phyloP scores from a whole-genome alignment of 768 basidiomycete genomes.

The Pleurotus tuber-regium region DNA sequence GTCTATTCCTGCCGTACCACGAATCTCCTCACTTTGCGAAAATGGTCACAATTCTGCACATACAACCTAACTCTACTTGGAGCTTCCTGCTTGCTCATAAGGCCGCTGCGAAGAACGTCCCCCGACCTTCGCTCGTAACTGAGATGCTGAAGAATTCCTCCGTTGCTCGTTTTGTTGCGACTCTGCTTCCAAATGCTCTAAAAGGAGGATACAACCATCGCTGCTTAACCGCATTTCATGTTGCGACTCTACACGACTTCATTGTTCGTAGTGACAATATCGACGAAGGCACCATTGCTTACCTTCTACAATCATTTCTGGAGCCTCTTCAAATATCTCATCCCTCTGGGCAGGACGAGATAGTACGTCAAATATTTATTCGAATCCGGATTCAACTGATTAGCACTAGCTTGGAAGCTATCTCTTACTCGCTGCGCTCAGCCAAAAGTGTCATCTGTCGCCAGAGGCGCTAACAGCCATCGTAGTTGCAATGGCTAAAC shows the following conservation, averaged over 20 bases:
- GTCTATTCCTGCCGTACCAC: slow-evolving; percentile 91
- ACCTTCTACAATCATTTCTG: slow-evolving; percentile 61
- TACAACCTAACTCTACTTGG: slow-evolving; percentile 61
- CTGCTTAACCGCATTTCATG: slow-evolving; percentile 79
- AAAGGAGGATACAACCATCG: slow-evolving; percentile 57
- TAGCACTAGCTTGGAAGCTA: slow-evolving; percentile 63
- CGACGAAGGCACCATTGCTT: slow-evolving; percentile 66
- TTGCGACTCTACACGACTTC: slow-evolving; percentile 77
- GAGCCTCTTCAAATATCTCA: slow-evolving; percentile 46
- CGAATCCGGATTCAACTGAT: slow-evolving; percentile 1
- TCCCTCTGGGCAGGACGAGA: slow-evolving; percentile 45
- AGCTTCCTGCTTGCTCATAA: slow-evolving; percentile 74
- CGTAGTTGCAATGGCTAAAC: slow-evolving; percentile 48
- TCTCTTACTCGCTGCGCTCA: slow-evolving; percentile 67
- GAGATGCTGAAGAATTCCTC: slow-evolving; percentile 74
- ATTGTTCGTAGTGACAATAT: slow-evolving; percentile 55
- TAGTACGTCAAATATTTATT: slow-evolving; percentile 39
- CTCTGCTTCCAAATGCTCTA: slow-evolving; percentile 59
- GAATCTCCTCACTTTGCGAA: slow-evolving; percentile 93
- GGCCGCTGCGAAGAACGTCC: slow-evolving; percentile 71
- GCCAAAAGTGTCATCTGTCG: slow-evolving; percentile 61
- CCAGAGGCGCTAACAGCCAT: slow-evolving; percentile 59
- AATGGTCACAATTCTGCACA: slow-evolving; percentile 83
- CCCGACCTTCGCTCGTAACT: slow-evolving; percentile 67
- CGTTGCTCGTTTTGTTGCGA: slow-evolving; percentile 68